phyloP scores from a whole-genome alignment of 768 basidiomycete genomes.

The Phanerodontia chrysosporium region DNA sequence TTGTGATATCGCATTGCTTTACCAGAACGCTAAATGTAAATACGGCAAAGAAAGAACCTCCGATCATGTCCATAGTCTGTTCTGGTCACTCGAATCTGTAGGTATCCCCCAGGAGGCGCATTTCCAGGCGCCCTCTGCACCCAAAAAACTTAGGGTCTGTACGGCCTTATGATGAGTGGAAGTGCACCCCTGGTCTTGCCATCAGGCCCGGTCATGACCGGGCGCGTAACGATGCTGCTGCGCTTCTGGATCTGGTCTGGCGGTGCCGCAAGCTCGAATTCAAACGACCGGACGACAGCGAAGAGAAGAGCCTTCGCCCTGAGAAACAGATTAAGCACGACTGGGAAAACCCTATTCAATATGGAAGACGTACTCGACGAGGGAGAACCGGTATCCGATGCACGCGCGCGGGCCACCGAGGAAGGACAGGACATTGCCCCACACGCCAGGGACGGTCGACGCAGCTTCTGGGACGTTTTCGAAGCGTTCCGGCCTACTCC shows the following conservation, averaged over 20 bases:
- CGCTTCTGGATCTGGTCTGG: slow-evolving; percentile 18
- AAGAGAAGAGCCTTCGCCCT: slow-evolving; percentile 22
- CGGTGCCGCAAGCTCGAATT: slow-evolving; percentile 27
- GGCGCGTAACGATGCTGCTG: slow-evolving; percentile 20
- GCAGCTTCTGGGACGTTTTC: slow-evolving; percentile 36
- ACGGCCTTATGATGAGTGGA: slow-evolving; percentile 21
- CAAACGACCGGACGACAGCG: slow-evolving; percentile 27
- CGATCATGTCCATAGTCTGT: too few relatives aligned
- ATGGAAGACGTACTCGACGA: slow-evolving; percentile 57
- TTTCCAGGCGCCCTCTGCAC: too few relatives aligned
- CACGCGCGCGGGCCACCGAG: slow-evolving; percentile 60
- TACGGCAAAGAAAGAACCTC: too few relatives aligned
- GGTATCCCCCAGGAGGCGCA: too few relatives aligned
- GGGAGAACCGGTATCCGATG: slow-evolving; percentile 62
- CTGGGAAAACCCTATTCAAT: too few relatives aligned
- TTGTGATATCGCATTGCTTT: too few relatives aligned
- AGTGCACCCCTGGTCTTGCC: slow-evolving; percentile 17
- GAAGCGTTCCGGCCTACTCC: slow-evolving; percentile 27
- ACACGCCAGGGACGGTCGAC: slow-evolving; percentile 50
- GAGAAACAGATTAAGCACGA: too few relatives aligned
- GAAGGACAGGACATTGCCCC: slow-evolving; percentile 58
- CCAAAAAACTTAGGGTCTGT: not conserved
- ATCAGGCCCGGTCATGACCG: slow-evolving; percentile 10
- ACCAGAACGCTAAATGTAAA: too few relatives aligned
- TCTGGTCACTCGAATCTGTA: too few relatives aligned